A percentile compares a stretch with the other conserved stretches of the same genome.
Conservation (phyloP, 116 monocot species). For the Cymodocea nodosa region DNA sequence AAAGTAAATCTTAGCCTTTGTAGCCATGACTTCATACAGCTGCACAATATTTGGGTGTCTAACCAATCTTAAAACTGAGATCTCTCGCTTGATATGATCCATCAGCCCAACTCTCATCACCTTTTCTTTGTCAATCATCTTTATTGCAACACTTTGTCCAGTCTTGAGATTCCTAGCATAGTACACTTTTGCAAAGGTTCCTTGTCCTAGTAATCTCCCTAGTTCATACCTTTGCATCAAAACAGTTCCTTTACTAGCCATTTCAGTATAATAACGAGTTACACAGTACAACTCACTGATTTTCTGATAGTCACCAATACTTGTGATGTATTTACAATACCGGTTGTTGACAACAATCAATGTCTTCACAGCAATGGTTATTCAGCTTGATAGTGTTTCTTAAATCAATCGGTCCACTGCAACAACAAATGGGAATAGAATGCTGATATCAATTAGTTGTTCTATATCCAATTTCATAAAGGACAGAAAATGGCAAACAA, state of each 20-base stretch:
- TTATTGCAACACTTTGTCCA: slow-evolving; percentile 24
- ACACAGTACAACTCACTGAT: not conserved
- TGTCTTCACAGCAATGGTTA: slow-evolving; percentile 28
- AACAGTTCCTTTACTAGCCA: slow-evolving; percentile 17
- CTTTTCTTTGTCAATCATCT: slow-evolving; percentile 33
- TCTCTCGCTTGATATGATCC: slow-evolving; percentile 34
- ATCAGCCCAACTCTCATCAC: slow-evolving; percentile 21
- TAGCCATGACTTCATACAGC: slow-evolving; percentile 38
- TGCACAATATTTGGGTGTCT: slow-evolving; percentile 29
- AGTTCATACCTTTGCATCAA: slow-evolving; percentile 29
- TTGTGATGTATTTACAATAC: not conserved
- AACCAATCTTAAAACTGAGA: slow-evolving; percentile 24
- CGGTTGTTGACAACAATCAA: slow-evolving; percentile 9
- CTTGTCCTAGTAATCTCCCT: slow-evolving; percentile 30
- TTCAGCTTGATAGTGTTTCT: slow-evolving; percentile 16
- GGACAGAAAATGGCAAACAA: slow-evolving; percentile 12
- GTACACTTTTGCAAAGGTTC: slow-evolving; percentile 34
- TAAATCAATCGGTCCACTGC: slow-evolving; percentile 4
- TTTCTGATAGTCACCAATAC: not conserved
- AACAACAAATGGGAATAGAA: not conserved
- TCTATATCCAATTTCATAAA: slow-evolving; percentile 25
- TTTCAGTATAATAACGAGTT: not conserved
- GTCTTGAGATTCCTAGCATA: slow-evolving; percentile 17
- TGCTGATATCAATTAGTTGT: not conserved
- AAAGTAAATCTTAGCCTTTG: slow-evolving; percentile 30